Evolutionary conservation across 2,329 filamentous ascomycete species (phyloP).

Genomic region (Zymoseptoria brevis): DNA sequence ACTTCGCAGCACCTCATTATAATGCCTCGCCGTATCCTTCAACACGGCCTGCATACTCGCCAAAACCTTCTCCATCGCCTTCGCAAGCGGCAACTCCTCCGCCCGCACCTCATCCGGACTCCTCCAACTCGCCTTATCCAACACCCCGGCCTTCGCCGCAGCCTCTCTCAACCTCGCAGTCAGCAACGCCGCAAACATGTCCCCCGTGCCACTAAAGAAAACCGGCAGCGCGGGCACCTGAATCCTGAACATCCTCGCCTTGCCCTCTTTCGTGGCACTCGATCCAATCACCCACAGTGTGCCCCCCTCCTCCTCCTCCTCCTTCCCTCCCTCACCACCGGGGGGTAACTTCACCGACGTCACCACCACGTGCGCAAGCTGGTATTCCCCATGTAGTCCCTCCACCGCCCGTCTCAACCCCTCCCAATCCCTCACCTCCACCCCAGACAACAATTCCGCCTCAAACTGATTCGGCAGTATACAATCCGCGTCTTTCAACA

Average conservation of each 20-base stretch:
- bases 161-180: slow-evolving; percentile 83
- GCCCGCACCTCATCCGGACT: slow-evolving; percentile 63
- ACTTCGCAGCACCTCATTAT: slow-evolving; percentile 54
- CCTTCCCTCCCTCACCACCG: slow-evolving; percentile 2
- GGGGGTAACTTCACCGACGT: slow-evolving; percentile 69
- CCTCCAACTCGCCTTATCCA: slow-evolving; percentile 59
- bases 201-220: slow-evolving; percentile 93
- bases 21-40: slow-evolving; percentile 56
- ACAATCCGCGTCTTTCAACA: slow-evolving; percentile 75
- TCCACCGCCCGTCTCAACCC: slow-evolving; percentile 68
- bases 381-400: slow-evolving; percentile 63
- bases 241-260: slow-evolving; percentile 78
- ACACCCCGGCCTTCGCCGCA: slow-evolving; percentile 48
- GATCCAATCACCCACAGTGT: slow-evolving; percentile 61
- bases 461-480: slow-evolving; percentile 97
- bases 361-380: slow-evolving; percentile 81
- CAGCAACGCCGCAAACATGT: slow-evolving; percentile 95
- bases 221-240: slow-evolving; percentile 80
- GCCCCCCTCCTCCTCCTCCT: slow-evolving; percentile 9
- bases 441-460: slow-evolving; percentile 83
- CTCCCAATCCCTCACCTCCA: slow-evolving; percentile 67
- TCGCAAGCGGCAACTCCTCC: slow-evolving; percentile 70
- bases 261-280: slow-evolving; percentile 55
- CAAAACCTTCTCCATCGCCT: slow-evolving; percentile 76
- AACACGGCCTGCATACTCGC: slow-evolving; percentile 89